Base-by-base conservation (phyloP, 2,329 filamentous ascomycete species). In the Xylaria sp. region DNA sequence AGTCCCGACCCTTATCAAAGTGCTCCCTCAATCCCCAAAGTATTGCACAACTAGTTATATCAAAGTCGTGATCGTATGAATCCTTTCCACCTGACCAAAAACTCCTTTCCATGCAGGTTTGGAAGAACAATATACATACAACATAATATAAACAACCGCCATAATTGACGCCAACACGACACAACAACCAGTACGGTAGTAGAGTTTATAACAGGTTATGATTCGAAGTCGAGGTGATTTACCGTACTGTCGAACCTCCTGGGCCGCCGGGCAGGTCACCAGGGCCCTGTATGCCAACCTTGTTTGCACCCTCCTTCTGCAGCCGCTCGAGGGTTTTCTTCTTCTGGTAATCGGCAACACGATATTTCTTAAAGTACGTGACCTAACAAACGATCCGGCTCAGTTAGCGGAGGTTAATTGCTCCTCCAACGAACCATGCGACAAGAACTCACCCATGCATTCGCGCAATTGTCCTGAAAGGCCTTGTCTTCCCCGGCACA, bases 321-420 rank as follows among this genome's bases (percentile, higher is more conserved):
- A 97, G 87, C 77, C 89, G 88, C 74, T 91, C 90, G 71, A 97
- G 83, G 27, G 93, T 91, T 80, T 90, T 85, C 76, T 92, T 90
- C 80, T 95, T 93, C 74, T 97, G 92, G 76, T 92, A 87, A 73
- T 99, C 96, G 81, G 96, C 95, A 39, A 98, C 93, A 75, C 96
- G 87, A 82, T 94, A 92, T 81, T 97, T 94, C 84, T 98, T 97
- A 82, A 99, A 99, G 81, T 99, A 98, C 81, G 94, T 93, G 68
- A 97, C 92, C 93, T 96, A 36, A 20, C 22, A 33, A 45, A n/a
- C 27, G 36, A 45, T 17, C 20, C 29, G 73, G 61, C 27, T n/a
- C 3, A 1, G 22, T 60, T 36, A 63, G 63, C 29, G 2, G 17
- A 3, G 20, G 20, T n/a, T 22, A 20, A 51, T 50, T 17, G n/a